Percentiles rank a stretch among this genome's conserved stretches.
Evolutionary conservation across 345 rosid genomes (phyloP).

Genomic region (Euphorbia peplus): DNA sequence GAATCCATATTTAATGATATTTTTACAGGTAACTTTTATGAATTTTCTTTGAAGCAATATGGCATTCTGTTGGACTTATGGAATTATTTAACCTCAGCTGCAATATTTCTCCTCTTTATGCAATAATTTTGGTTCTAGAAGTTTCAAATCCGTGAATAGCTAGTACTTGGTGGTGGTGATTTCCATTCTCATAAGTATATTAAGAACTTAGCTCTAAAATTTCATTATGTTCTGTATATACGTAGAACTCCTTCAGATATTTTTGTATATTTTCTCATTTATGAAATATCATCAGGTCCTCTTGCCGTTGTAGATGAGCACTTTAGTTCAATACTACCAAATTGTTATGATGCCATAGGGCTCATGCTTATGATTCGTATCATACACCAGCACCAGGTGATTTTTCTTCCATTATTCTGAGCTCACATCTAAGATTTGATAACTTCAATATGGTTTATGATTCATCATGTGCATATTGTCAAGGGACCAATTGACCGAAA

Average conservation of each 20-base stretch:
- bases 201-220: background rate
- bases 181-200: background rate
- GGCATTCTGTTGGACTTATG: conserved; percentile 2
- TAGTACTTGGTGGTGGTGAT: background rate
- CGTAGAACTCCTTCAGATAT: background rate
- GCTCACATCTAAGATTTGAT: background rate
- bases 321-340: conserved; percentile 75
- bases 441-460: background rate
- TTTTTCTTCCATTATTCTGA: background rate
- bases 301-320: conserved; percentile 94
- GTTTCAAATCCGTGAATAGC: background rate
- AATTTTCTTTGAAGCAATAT: background rate
- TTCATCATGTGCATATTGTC: background rate
- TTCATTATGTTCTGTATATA: background rate
- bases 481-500: no score
- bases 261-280: conserved; percentile 6
- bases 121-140: background rate
- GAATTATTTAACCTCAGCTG: background rate
- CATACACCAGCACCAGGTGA: conserved; percentile 95
- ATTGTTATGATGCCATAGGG: conserved; percentile 95
- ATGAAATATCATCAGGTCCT: conserved; percentile 63
- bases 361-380: conserved; percentile 97
- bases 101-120: background rate
- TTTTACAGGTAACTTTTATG: conserved; percentile 60
- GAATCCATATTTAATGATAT: conserved; percentile 83